A percentile compares a stretch with the other conserved stretches of the same genome.
Evolutionary conservation across 805 yeast genomes (phyloP).

Genomic region (Metschnikowia henanensis): DNA sequence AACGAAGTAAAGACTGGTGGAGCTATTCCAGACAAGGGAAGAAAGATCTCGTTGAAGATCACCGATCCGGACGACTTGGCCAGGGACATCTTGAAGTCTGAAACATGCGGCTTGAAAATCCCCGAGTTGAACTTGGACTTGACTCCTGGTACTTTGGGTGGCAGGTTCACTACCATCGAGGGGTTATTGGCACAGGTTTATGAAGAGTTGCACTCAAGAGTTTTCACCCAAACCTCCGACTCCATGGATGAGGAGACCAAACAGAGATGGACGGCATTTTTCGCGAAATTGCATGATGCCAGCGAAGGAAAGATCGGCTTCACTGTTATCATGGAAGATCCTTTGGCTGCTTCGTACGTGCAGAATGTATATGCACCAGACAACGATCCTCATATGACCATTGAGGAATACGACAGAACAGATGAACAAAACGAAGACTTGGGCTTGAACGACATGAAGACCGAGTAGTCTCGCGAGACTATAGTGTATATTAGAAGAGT

Average conservation of each 20-base stretch:
- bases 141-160: conserved; percentile 96
- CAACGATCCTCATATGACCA: conserved; percentile 91
- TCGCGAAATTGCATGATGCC: conserved; percentile 73
- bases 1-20: conserved; percentile 99
- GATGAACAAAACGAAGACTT: conserved; percentile 86
- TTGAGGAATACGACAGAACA: conserved; percentile 90
- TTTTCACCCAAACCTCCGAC: conserved; percentile 83
- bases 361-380: conserved; percentile 99
- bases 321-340: conserved; percentile 90
- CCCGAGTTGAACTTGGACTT: conserved; percentile 92
- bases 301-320: conserved; percentile 78
- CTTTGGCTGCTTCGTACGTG: conserved; percentile 90
- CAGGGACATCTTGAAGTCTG: conserved; percentile 92
- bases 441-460: conserved; percentile 65
- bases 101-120: conserved; percentile 80
- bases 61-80: conserved; percentile 92
- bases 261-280: conserved; percentile 80
- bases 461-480: conserved; percentile 17
- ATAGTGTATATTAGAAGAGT: conserved; percentile 3
- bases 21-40: conserved; percentile 85
- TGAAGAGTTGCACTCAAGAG: conserved; percentile 85
- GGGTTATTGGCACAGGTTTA: conserved; percentile 87
- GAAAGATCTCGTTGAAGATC: conserved; percentile 65
- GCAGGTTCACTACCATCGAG: conserved; percentile 95
- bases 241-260: conserved; percentile 82